phyloP scores from a whole-genome alignment of 106 monocot species.

The Apostasia shenzhenica region DNA sequence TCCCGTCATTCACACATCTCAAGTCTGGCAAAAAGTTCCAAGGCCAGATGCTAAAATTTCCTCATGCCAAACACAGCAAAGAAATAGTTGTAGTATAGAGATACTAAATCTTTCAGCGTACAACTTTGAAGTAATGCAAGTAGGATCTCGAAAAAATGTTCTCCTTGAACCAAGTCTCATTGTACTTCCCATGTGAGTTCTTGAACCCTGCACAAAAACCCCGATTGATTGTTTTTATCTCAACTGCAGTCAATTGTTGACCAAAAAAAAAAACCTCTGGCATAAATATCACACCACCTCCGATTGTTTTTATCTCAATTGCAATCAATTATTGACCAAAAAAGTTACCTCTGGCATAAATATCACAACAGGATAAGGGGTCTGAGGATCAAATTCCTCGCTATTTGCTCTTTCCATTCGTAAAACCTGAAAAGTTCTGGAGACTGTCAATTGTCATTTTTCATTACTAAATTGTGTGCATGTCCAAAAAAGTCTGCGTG shows the following conservation, averaged over 20 bases:
- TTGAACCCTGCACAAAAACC: conserved; percentile 50
- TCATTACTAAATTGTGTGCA: background rate
- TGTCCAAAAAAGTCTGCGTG: background rate
- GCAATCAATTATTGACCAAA: no score
- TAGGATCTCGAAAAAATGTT: conserved; percentile 44
- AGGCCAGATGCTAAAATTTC: no score
- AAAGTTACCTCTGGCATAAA: conserved; percentile 64
- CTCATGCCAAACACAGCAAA: no score
- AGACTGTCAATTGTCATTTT: background rate
- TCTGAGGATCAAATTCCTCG: conserved; percentile 65
- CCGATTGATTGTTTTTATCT: background rate
- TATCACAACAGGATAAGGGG: conserved; percentile 52
- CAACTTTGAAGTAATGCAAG: conserved; percentile 69
- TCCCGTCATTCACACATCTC: no score
- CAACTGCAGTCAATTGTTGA: background rate
- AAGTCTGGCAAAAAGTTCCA: no score
- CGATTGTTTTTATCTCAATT: no score
- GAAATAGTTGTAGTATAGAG: background rate
- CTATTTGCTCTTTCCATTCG: conserved; percentile 66
- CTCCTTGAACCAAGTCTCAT: conserved; percentile 68
- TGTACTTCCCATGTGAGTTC: conserved; percentile 75
- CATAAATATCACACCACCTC: no score
- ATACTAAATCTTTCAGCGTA: conserved; percentile 11
- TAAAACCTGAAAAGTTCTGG: conserved; percentile 26
- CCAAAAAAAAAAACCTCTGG: background rate